These are phyloP conservation scores for Huntiella abstrusa DNA, from an alignment of 2,329 filamentous ascomycete genomes.

Conservation along the genomic window DNA sequence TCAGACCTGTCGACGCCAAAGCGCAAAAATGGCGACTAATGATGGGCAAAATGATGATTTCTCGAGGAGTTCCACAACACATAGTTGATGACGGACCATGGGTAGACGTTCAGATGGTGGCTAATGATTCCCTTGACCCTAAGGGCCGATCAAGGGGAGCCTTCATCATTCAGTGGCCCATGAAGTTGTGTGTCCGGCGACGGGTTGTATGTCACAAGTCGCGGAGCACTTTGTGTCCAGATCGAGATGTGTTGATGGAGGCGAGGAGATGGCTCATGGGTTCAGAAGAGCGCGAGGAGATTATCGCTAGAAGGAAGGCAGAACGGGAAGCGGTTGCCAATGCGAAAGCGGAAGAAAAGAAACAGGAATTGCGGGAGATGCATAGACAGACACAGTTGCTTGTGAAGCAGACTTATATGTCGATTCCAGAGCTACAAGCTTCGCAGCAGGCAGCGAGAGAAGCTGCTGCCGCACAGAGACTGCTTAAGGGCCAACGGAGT, in stretches of 20 bases:
- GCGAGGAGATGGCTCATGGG: conserved; percentile 31
- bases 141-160: conserved; percentile 20
- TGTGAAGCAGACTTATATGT: background rate
- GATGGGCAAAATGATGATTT: conserved; percentile 31
- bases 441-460: background rate
- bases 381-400: conserved; percentile 22
- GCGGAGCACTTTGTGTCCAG: conserved; percentile 22
- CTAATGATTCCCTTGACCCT: conserved; percentile 24
- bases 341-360: no score
- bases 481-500: background rate
- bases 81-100: conserved; percentile 27
- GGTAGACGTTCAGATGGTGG: conserved; percentile 31
- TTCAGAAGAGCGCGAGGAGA: conserved; percentile 27
- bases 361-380: conserved; percentile 12
- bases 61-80: conserved; percentile 28
- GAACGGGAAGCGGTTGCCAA: conserved; percentile 24
- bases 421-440: background rate
- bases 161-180: conserved; percentile 33
- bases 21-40: conserved; percentile 29
- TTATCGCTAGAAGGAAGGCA: conserved; percentile 27
- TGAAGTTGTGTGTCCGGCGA: conserved; percentile 33
- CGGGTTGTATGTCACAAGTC: conserved; percentile 24
- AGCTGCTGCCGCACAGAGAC: background rate
- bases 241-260: conserved; percentile 28
- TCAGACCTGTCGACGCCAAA: conserved; percentile 20